Conservation (phyloP, 768 basidiomycete genomes). For the Scleroderma citrinum region DNA sequence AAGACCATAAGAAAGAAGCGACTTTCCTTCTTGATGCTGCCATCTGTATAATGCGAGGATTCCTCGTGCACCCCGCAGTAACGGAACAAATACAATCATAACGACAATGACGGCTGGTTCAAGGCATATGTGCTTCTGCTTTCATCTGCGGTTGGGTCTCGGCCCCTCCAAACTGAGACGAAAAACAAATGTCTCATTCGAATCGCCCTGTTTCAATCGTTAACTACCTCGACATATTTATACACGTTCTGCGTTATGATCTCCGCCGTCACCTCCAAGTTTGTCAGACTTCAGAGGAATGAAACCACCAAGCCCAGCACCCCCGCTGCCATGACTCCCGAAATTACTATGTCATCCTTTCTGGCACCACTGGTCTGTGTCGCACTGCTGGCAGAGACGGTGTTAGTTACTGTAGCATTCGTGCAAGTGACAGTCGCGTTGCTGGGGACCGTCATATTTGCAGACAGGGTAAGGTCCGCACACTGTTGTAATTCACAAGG, state of each 20-base stretch:
- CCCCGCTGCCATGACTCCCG: slow-evolving; percentile 5
- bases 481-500: slow-evolving; percentile 42
- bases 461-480: slow-evolving; percentile 69
- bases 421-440: slow-evolving; percentile 31
- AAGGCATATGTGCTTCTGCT: background rate
- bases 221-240: background rate
- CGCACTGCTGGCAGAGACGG: slow-evolving; percentile 13
- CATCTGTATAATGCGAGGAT: background rate
- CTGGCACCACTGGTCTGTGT: slow-evolving; percentile 12
- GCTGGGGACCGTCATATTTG: slow-evolving; percentile 42
- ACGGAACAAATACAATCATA: background rate
- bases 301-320: slow-evolving; percentile 7
- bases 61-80: background rate
- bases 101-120: background rate
- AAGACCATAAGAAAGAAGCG: no score
- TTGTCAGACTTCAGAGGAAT: slow-evolving; percentile 15
- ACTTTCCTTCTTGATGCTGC: background rate
- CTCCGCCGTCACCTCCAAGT: background rate
- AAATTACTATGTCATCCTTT: slow-evolving; percentile 9
- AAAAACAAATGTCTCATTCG: background rate
- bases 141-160: background rate
- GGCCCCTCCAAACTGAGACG: background rate
- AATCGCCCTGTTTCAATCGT: background rate
- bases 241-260: background rate
- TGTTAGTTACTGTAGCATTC: slow-evolving; percentile 21